Percentiles rank a stretch among this genome's conserved stretches.
These are phyloP conservation scores for Nemania serpens DNA, from an alignment of 2,329 filamentous ascomycete species.

Conservation along the genomic window DNA sequence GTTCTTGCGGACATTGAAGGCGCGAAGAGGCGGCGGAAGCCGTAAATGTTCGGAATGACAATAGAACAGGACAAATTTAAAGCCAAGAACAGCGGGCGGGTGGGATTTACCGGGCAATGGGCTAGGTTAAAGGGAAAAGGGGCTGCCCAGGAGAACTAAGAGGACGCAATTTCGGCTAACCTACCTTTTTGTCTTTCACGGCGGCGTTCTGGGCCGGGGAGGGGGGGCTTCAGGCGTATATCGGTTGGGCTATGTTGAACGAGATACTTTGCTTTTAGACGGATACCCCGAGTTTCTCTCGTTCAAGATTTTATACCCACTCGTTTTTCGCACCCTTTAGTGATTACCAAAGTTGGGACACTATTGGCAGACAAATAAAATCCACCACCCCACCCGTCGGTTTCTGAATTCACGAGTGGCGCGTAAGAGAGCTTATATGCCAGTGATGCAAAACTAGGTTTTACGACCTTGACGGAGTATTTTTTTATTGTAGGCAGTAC, in stretches of 20 bases:
- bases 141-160: neutral
- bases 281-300: conserved; percentile 27
- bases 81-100: neutral
- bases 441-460: neutral
- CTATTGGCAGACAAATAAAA: neutral
- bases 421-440: neutral
- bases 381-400: neutral
- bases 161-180: neutral
- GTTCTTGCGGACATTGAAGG: conserved; percentile 56
- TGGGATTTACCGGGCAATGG: neutral
- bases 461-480: neutral
- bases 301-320: conserved; percentile 14
- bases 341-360: too few relatives aligned
- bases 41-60: neutral
- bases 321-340: neutral
- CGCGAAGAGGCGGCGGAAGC: conserved; percentile 25
- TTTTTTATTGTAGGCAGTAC: neutral
- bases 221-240: conserved; percentile 13
- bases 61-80: neutral
- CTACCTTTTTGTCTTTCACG: neutral
- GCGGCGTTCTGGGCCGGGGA: conserved; percentile 9
- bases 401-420: neutral
- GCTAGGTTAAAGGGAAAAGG: neutral
- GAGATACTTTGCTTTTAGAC: conserved; percentile 6
- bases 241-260: neutral